phyloP scores from a whole-genome alignment of 1,284 basidiomycete genomes.

The Trametes pubescens region DNA sequence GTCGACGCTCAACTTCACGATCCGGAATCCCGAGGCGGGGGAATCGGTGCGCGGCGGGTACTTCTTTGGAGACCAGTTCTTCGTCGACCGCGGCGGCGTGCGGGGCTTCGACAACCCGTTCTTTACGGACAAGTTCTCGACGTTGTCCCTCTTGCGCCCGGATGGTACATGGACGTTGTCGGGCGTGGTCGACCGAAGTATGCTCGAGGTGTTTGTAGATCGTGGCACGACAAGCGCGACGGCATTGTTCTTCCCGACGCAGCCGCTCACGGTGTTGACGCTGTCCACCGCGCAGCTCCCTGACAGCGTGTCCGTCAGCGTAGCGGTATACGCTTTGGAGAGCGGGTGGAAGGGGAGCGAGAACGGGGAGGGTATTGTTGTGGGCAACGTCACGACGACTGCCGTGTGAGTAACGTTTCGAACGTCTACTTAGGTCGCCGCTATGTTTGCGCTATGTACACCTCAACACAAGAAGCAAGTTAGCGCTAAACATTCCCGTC shows the following conservation, averaged over 20 bases:
- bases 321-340: constrained; percentile 16
- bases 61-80: constrained; percentile 18
- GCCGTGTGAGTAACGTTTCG: too few relatives aligned
- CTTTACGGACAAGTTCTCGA: constrained; percentile 26
- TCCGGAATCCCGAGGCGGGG: constrained; percentile 16
- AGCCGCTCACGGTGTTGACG: constrained; percentile 22
- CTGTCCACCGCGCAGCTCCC: constrained; percentile 11
- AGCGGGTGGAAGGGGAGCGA: constrained; percentile 16
- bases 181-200: constrained; percentile 26
- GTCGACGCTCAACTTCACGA: constrained; percentile 23
- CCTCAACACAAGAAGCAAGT: too few relatives aligned
- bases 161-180: constrained; percentile 24
- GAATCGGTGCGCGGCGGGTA: constrained; percentile 26
- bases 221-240: constrained; percentile 25
- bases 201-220: constrained; percentile 28
- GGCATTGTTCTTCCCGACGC: constrained; percentile 21
- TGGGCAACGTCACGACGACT: constrained; percentile 7
- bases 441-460: too few relatives aligned
- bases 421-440: too few relatives aligned
- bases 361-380: constrained; percentile 1
- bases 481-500: too few relatives aligned
- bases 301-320: constrained; percentile 10
- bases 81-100: constrained; percentile 23
- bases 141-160: constrained; percentile 7
- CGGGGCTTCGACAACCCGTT: constrained; percentile 24